phyloP scores from a whole-genome alignment of 352 stramenopile species.

The Bremia lactucae region DNA sequence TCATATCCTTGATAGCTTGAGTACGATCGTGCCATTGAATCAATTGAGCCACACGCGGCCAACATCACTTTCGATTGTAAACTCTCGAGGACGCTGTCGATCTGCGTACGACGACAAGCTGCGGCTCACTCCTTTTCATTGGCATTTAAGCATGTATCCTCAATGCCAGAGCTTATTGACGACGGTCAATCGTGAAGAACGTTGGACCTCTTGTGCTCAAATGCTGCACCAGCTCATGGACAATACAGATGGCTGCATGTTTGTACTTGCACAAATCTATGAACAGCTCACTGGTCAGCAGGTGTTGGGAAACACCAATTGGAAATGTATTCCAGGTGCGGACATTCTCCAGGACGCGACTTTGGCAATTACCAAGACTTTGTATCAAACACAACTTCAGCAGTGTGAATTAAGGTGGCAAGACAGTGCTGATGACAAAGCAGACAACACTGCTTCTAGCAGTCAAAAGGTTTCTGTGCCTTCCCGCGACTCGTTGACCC shows the following conservation, averaged over 20 bases:
- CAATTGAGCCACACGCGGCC: constrained; percentile 13
- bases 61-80: constrained; percentile 12
- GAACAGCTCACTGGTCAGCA: constrained; percentile 34
- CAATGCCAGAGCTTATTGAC: constrained; percentile 41
- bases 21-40: constrained; percentile 15
- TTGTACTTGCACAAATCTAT: constrained; percentile 48
- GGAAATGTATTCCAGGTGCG: constrained; percentile 49
- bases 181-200: constrained; percentile 33
- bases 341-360: constrained; percentile 31
- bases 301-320: constrained; percentile 41
- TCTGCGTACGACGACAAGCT: constrained; percentile 34
- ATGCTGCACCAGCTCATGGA: constrained; percentile 27
- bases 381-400: constrained; percentile 33
- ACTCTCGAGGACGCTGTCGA: constrained; percentile 18
- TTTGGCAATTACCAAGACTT: constrained; percentile 26
- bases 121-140: constrained; percentile 43
- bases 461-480: constrained; percentile 25
- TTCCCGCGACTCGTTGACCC: constrained; percentile 31
- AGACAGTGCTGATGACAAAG: constrained; percentile 21
- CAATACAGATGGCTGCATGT: constrained; percentile 26
- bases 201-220: constrained; percentile 22
- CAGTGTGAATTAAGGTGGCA: constrained; percentile 30
- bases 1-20: constrained; percentile 36
- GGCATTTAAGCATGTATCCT: constrained; percentile 33
- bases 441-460: constrained; percentile 9